These are phyloP conservation scores for Calocybe cyanea DNA, from an alignment of 768 basidiomycete genomes.

Conservation along the genomic window DNA sequence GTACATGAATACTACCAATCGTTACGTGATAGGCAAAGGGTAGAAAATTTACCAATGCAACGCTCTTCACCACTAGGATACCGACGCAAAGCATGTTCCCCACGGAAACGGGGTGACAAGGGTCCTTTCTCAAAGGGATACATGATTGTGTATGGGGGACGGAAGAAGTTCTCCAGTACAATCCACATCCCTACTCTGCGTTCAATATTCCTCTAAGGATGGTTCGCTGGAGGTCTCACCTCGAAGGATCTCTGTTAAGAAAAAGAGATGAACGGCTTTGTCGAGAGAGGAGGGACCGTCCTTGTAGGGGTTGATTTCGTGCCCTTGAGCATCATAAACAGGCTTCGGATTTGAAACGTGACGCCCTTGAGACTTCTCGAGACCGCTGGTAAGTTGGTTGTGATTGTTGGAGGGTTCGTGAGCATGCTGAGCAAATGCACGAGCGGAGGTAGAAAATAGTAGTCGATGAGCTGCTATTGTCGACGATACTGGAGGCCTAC, in stretches of 20 bases:
- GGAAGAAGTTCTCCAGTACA: conserved; percentile 86
- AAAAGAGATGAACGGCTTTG: conserved; percentile 95
- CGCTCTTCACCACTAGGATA: conserved; percentile 98
- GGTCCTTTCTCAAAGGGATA: conserved; percentile 99
- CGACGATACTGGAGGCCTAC: conserved; percentile 27
- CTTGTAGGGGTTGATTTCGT: conserved; percentile 64
- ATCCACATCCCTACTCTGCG: conserved; percentile 89
- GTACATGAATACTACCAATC: conserved; percentile 8
- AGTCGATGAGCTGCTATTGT: conserved; percentile 46
- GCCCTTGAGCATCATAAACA: conserved; percentile 40
- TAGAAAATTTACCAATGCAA: conserved; percentile 86
- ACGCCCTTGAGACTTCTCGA: conserved; percentile 27
- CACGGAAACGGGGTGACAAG: conserved; percentile 94
- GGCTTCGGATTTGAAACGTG: conserved; percentile 14
- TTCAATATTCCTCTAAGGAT: not conserved
- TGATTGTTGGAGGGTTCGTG: conserved; percentile 23
- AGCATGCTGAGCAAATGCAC: conserved; percentile 34
- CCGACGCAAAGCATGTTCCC: conserved; percentile 93
- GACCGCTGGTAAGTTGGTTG: conserved; percentile 32
- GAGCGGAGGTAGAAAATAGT: conserved; percentile 39
- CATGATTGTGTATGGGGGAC: conserved; percentile 98
- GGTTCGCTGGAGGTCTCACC: conserved; percentile 47
- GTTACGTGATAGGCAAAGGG: not conserved
- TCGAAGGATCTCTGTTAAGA: conserved; percentile 97
- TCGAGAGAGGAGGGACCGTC: conserved; percentile 87